Evolutionary conservation across 2,329 filamentous ascomycete species (phyloP), one percentile per base, ranked within the genome.

Genomic region (Fusarium bulbicola): DNA sequence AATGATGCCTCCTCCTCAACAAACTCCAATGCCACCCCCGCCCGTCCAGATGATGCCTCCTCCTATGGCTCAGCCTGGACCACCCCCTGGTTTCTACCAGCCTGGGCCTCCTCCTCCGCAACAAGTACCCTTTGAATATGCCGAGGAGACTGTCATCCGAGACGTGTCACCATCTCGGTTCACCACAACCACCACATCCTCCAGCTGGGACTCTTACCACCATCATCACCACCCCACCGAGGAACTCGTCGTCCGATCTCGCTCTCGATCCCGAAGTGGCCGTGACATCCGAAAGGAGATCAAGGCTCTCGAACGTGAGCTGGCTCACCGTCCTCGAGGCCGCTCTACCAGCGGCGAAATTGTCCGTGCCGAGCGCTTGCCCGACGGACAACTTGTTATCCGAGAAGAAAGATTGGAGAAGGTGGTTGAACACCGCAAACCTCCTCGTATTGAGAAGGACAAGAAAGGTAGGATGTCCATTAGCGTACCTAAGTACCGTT

Each of bases 381-480:
- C 86, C 34, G 88, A 90, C 60, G 91, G 89, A 52, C 87, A 91
- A 74, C 79, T 93, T 39, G 86, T 93, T 50, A 81, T 93, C 47
- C 92, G 91, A 71, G 86, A 90, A 82, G 87, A 91, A 74, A 81
- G 85, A 76, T 81, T 91, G 73, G 88, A 91, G 81, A 85, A 83
- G 77, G 81, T 89, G 58, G 85, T 87, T 73, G 86, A 88, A 77
- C 84, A 85, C 54, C 84, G 84, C 78, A 87, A 85, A 80, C 89
- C 89, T 60, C 85, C 93, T 72, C 87, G 92, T 76, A 90, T 97
- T 78, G 93, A 94, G 84, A 94, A 93, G 87, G 94, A 98, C 85
- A 92, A 92, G 87, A 96, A 93, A 95, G 95, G 95, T 97, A 96
- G 92, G 93, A 91, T 96, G 90, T 90, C 91, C 86, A 91, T 95